phyloP scores from a whole-genome alignment of 78 protist species.

The Kipferlia bialata region DNA sequence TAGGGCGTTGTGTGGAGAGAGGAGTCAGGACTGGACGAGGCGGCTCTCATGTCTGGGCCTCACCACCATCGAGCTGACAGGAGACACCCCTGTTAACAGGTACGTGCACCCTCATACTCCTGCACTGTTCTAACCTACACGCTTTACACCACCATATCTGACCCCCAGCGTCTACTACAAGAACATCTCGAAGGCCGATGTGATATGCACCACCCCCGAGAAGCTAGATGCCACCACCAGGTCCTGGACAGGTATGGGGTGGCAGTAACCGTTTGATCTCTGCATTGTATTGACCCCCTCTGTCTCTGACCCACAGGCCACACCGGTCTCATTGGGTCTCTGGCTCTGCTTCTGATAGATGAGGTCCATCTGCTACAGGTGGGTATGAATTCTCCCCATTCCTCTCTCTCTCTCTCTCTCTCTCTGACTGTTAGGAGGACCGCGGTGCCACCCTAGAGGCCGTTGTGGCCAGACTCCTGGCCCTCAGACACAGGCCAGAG shows the following conservation, averaged over 20 bases:
- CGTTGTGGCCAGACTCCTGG: constrained; percentile 12
- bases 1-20: constrained; percentile 33
- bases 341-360: constrained; percentile 31
- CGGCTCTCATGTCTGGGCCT: constrained; percentile 15
- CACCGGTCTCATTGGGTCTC: background rate
- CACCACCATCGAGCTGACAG: background rate
- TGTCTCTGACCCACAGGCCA: too few species aligned
- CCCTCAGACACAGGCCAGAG: background rate
- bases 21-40: constrained; percentile 28
- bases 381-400: too few species aligned
- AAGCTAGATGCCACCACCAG: constrained; percentile 28
- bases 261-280: too few species aligned
- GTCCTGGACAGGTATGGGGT: too few species aligned
- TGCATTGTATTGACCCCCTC: constrained; percentile 38
- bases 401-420: too few species aligned
- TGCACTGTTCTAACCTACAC: too few species aligned
- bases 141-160: too few species aligned
- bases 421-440: too few species aligned
- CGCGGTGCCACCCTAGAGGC: constrained; percentile 48
- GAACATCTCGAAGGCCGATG: background rate
- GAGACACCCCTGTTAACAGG: too few species aligned
- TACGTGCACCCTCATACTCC: too few species aligned
- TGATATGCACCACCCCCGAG: constrained; percentile 46
- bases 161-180: background rate
- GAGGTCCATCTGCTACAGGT: constrained; percentile 42